A percentile compares a stretch with the other conserved stretches of the same genome.
Conservation (phyloP, 2,329 filamentous ascomycete species). For the Bipolaris sorokiniana region DNA sequence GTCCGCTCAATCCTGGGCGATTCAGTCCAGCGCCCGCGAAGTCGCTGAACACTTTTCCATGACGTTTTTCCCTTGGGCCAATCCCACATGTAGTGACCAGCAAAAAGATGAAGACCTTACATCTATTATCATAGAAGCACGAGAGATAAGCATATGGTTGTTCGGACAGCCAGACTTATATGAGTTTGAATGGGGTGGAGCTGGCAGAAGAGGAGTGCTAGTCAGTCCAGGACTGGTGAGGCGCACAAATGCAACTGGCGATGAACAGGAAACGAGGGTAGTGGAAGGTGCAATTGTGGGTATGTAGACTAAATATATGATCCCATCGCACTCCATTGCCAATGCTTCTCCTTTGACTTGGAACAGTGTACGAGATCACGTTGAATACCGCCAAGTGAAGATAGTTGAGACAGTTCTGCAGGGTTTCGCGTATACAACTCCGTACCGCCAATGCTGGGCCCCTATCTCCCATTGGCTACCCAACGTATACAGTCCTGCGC, state of each 20-base stretch:
- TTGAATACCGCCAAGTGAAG: neutral
- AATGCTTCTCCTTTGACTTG: neutral
- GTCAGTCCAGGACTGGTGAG: constrained; percentile 32
- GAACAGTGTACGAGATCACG: neutral
- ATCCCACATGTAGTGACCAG: constrained; percentile 33
- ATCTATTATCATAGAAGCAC: constrained; percentile 31
- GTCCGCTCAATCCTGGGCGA: constrained; percentile 7
- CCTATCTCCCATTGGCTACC: neutral
- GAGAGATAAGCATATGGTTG: constrained; percentile 40
- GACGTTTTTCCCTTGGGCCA: constrained; percentile 46
- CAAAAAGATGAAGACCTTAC: constrained; percentile 40
- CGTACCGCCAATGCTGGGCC: neutral
- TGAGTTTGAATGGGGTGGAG: constrained; percentile 37
- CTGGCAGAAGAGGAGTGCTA: constrained; percentile 29
- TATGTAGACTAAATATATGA: constrained; percentile 1
- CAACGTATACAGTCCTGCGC: neutral
- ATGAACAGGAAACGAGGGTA: constrained; percentile 6
- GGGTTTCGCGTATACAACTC: neutral
- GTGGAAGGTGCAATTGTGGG: constrained; percentile 18
- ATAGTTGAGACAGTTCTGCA: neutral
- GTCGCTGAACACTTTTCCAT: constrained; percentile 45
- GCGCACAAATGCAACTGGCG: constrained; percentile 10
- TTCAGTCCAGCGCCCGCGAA: constrained; percentile 35
- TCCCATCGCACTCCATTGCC: neutral
- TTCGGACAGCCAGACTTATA: constrained; percentile 35